Conservation (phyloP, 2,329 filamentous ascomycete species). For the Helotiales sp. region DNA sequence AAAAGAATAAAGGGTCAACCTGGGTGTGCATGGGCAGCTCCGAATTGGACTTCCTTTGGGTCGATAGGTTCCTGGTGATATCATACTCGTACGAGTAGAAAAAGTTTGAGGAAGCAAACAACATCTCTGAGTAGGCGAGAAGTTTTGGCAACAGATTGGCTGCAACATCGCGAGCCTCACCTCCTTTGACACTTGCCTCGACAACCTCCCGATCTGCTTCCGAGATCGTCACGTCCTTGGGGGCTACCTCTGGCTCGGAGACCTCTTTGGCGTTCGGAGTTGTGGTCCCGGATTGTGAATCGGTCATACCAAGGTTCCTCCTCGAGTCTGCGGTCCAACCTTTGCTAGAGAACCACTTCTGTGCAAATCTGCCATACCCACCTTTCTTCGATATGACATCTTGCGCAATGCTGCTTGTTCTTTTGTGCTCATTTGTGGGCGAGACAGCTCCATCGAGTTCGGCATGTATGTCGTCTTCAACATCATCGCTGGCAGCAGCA, state of each 20-base stretch:
- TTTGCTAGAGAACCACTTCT: constrained; percentile 85
- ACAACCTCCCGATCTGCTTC: constrained; percentile 6
- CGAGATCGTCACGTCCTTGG: neutral
- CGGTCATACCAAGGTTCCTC: constrained; percentile 67
- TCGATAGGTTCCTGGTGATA: constrained; percentile 68
- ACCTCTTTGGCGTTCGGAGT: constrained; percentile 35
- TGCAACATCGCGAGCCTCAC: constrained; percentile 20
- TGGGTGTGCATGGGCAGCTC: constrained; percentile 66
- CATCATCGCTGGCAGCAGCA: constrained; percentile 39
- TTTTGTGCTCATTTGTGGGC: constrained; percentile 20
- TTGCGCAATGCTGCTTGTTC: constrained; percentile 69
- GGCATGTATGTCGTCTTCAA: constrained; percentile 39
- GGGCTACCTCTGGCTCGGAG: constrained; percentile 15
- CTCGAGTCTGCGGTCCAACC: constrained; percentile 76
- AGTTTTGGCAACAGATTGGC: constrained; percentile 73
- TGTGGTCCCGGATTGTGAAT: constrained; percentile 30
- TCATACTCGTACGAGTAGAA: constrained; percentile 96
- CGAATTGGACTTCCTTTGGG: constrained; percentile 41
- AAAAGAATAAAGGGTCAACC: constrained; percentile 82
- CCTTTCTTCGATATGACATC: constrained; percentile 85
- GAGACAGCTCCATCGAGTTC: neutral
- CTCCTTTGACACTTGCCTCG: constrained; percentile 2
- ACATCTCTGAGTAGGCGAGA: constrained; percentile 77
- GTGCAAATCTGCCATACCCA: constrained; percentile 84
- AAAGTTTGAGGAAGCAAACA: constrained; percentile 85